Base-by-base conservation (phyloP, 2,329 filamentous ascomycete genomes). In the Fusarium coffeatum region DNA sequence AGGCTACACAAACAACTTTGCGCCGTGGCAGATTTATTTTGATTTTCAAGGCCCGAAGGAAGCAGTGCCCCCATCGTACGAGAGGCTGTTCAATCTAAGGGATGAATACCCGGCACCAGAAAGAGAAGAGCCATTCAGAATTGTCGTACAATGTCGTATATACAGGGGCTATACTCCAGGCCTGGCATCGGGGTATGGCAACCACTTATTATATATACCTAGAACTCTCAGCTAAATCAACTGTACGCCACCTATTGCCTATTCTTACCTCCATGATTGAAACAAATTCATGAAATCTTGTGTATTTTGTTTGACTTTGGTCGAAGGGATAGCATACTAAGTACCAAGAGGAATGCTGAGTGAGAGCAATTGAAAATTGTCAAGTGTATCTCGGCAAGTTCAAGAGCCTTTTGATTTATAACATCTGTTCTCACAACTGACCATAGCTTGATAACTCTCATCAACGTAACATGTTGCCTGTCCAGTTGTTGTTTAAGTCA, bases 361-460 rank as follows among this genome's bases (percentile, higher is more conserved):
- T 16, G 30, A 32, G 13, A 32, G 3, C 3, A 16, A 15, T 8
- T 32, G 30, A 32, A 32, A 32, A 7, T 32, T 32, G 30, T 1
- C 30, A 4, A 32, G 30, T 15, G 30, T 30, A 34, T 37, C 18
- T 32, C 15, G 10, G 6, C 10, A 48, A 32, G 46, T 4, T 32
- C 6, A 13, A 34, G 28, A 23, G 20, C 13, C 18, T 18, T 34
- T 23, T 50, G 20, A 22, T 25, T 50, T 15, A 15, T 15, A 1
- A 8, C 13, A 23, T 50, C 11, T 12, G 11, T 25, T 8, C 16
- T 15, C 11, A 34, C 16, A 4, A 11, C 15, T 10, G 3, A 34
- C 7, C 6, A 12, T 3, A 10, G 20, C 15, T n/a, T 34, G 8
- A 1, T 6, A 15, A 4, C n/a, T 18, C 6, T n/a, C 15, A 16